Evolutionary conservation across 179 eudicot species (phyloP).

Genomic region (Dionaea muscipula): DNA sequence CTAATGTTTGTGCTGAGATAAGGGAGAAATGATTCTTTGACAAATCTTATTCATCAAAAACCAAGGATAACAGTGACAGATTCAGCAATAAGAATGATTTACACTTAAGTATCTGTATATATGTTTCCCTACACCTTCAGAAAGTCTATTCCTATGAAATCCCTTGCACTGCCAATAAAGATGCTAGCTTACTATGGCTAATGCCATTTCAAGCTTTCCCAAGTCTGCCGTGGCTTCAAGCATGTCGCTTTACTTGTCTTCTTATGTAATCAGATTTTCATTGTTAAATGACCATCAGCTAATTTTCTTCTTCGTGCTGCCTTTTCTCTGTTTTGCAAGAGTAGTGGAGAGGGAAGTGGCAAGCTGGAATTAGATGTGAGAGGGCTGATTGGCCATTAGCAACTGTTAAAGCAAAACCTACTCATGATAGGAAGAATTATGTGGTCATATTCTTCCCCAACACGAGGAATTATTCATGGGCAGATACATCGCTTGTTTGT

Average conservation of each 20-base stretch:
- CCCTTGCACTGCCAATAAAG: neutral
- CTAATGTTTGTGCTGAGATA: neutral
- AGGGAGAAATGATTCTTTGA: neutral
- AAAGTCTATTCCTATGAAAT: no score
- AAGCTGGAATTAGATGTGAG: conserved; percentile 83
- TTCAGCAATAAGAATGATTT: neutral
- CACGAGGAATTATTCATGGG: conserved; percentile 80
- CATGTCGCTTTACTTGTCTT: conserved; percentile 4
- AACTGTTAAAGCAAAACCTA: conserved; percentile 81
- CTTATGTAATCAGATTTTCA: neutral
- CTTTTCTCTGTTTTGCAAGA: conserved; percentile 23
- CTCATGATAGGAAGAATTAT: conserved; percentile 76
- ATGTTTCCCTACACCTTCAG: conserved; percentile 1
- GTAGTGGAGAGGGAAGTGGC: conserved; percentile 99
- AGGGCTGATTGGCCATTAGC: conserved; percentile 92
- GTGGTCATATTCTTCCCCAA: conserved; percentile 80
- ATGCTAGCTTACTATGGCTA: no score
- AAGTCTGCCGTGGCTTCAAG: neutral
- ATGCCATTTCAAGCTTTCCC: no score
- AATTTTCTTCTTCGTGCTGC: conserved; percentile 13
- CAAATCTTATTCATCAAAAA: neutral
- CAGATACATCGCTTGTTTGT: conserved; percentile 69
- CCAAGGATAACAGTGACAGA: no score
- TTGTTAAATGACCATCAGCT: conserved; percentile 10
- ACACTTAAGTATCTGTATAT: neutral